phyloP scores from a whole-genome alignment of 768 basidiomycete species.

The Gymnopilus dilepis region DNA sequence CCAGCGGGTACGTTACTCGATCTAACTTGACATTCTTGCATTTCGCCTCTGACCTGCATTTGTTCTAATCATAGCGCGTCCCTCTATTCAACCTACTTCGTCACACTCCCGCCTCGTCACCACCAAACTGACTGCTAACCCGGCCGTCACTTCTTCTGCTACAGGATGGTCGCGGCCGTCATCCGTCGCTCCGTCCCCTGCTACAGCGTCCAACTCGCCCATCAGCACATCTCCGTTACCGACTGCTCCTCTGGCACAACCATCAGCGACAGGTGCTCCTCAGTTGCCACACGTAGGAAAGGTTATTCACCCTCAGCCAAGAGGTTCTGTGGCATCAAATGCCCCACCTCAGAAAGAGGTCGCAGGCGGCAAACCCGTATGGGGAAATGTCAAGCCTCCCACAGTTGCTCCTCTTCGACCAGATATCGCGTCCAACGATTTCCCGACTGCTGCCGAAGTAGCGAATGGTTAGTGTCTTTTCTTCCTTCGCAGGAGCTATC shows the following conservation, averaged over 20 bases:
- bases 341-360: slow-evolving; percentile 37
- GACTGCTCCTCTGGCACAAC: slow-evolving; percentile 37
- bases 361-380: slow-evolving; percentile 59
- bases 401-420: slow-evolving; percentile 40
- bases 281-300: slow-evolving; percentile 65
- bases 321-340: slow-evolving; percentile 40
- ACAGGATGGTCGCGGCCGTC: slow-evolving; percentile 84
- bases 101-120: slow-evolving; percentile 86
- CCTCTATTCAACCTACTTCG: slow-evolving; percentile 53
- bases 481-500: slow-evolving; percentile 28
- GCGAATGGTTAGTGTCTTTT: slow-evolving; percentile 68
- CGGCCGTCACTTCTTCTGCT: slow-evolving; percentile 59
- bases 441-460: slow-evolving; percentile 97
- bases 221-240: slow-evolving; percentile 47
- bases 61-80: slow-evolving; percentile 53
- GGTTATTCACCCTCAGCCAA: slow-evolving; percentile 72
- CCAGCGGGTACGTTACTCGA: slow-evolving; percentile 51
- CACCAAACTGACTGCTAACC: slow-evolving; percentile 79
- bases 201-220: slow-evolving; percentile 48
- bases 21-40: slow-evolving; percentile 3
- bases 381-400: slow-evolving; percentile 66
- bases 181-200: slow-evolving; percentile 67
- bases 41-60: slow-evolving; percentile 13
- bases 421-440: slow-evolving; percentile 66
- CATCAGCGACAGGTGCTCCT: slow-evolving; percentile 43